Base-by-base conservation (phyloP, 176 grass and related monocot genomes). In the Phragmites australis region DNA sequence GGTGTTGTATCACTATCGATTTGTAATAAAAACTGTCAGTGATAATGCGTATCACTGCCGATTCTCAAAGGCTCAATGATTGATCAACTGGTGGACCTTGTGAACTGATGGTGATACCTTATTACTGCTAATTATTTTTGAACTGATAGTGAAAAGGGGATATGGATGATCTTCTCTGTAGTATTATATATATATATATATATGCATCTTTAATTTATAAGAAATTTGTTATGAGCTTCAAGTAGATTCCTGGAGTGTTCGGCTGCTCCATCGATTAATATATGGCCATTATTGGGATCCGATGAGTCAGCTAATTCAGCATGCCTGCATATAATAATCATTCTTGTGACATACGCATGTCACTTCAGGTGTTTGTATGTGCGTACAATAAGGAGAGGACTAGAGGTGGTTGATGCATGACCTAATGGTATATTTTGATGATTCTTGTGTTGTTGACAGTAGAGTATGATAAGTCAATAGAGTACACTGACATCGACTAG, bases 221-320 rank as follows among this genome's bases (percentile, higher is more conserved):
- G 61, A 59, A 88, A 39, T 76, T 84, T 64, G 64, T 81, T 89
- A 54, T 23, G 30, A 81, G n/a, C 29, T 41, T n/a, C 64, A 77
- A 85, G 77, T 64, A 81, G 87, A 89, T 89, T 85, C 87, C 65
- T 76, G 77, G 77, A 85, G 71, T 71, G 55, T 77, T 85, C 57
- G 27, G 26, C 48, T 81, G 7, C 74, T 88, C 21, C 63, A 81
- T 81, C 77, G 56, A 85, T 77, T 81, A 81, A 42, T n/a, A n/a
- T n/a, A n/a, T 81, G 39, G 9, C n/a, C 71, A 85, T 85, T 70
- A 85, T 89, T 85, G 81, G 82, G 82, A 85, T 77, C n/a, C 49
- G 70, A 63, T 65, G 82, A 81, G 13, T 72, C 77, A 89, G 77
- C 87, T 30, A 70, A 81, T 81, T 64, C 77, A 81, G 17, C 71